Conservation (phyloP, 495 filamentous ascomycete species). For the Neurospora africana region DNA sequence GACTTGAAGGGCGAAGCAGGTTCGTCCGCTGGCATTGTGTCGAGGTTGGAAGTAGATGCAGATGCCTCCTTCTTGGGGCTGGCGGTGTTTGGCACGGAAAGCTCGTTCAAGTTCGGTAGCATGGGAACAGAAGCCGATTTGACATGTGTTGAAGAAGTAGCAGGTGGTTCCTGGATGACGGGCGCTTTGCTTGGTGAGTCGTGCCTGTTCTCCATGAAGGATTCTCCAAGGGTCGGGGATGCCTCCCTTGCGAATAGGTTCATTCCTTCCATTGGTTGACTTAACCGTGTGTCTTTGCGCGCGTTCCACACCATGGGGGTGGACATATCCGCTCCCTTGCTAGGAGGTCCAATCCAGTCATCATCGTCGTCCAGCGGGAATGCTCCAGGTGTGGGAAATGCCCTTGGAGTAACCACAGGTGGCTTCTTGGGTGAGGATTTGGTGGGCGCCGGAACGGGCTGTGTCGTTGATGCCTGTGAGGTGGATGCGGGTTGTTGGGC, state of each 20-base stretch:
- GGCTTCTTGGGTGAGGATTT: conserved; percentile 25
- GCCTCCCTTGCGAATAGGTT: conserved; percentile 35
- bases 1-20: conserved; percentile 63
- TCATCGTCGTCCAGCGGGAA: conserved; percentile 58
- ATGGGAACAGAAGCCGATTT: conserved; percentile 48
- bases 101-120: conserved; percentile 36
- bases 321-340: conserved; percentile 10
- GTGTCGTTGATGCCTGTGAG: conserved; percentile 22
- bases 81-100: conserved; percentile 18
- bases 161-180: conserved; percentile 23
- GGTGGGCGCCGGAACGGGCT: conserved; percentile 39
- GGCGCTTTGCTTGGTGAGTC: conserved; percentile 31
- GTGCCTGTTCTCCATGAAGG: conserved; percentile 20
- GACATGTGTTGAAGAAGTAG: conserved; percentile 29
- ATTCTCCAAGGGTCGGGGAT: conserved; percentile 15
- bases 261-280: conserved; percentile 50
- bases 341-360: conserved; percentile 72
- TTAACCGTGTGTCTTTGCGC: conserved; percentile 45
- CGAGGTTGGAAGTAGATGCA: conserved; percentile 47
- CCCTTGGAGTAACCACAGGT: conserved; percentile 4
- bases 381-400: conserved; percentile 33
- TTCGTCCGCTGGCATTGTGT: conserved; percentile 29
- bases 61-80: conserved; percentile 53
- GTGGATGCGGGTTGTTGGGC: conserved; percentile 16
- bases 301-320: conserved; percentile 24